Conservation (phyloP, 2,329 filamentous ascomycete species). For the Penicillium crustosum region DNA sequence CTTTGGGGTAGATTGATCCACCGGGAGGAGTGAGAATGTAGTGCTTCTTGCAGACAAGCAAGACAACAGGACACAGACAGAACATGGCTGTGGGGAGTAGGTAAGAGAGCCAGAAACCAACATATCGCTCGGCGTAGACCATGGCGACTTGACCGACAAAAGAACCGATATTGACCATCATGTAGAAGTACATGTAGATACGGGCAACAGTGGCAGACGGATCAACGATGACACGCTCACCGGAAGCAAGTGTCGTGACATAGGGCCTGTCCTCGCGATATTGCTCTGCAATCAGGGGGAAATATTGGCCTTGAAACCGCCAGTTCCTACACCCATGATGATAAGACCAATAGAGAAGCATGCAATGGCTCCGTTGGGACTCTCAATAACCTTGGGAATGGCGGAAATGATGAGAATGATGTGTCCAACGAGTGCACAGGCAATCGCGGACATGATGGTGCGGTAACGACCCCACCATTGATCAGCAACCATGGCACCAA, state of each 20-base stretch:
- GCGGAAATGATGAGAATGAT: constrained; percentile 65
- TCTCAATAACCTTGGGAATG: constrained; percentile 61
- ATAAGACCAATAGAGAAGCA: constrained; percentile 65
- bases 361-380: constrained; percentile 58
- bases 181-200: constrained; percentile 70
- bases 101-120: constrained; percentile 73
- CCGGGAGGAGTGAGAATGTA: constrained; percentile 67
- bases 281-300: constrained; percentile 69
- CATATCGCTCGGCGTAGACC: constrained; percentile 73
- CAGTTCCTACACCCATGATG: constrained; percentile 72
- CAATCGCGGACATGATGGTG: constrained; percentile 67
- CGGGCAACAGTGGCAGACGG: constrained; percentile 67
- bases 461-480: constrained; percentile 68
- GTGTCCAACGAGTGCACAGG: constrained; percentile 65
- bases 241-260: constrained; percentile 56
- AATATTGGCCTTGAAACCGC: constrained; percentile 81
- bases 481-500: constrained; percentile 64
- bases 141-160: constrained; percentile 63
- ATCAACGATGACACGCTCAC: constrained; percentile 69
- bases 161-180: constrained; percentile 68
- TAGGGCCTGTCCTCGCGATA: constrained; percentile 60
- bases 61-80: constrained; percentile 60
- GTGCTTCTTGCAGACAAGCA: constrained; percentile 59
- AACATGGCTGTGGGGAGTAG: constrained; percentile 67
- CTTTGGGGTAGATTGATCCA: constrained; percentile 70